A percentile compares a stretch with the other conserved stretches of the same genome.
phyloP scores from a whole-genome alignment of 305 asterid species.

The Salvia sclarea region DNA sequence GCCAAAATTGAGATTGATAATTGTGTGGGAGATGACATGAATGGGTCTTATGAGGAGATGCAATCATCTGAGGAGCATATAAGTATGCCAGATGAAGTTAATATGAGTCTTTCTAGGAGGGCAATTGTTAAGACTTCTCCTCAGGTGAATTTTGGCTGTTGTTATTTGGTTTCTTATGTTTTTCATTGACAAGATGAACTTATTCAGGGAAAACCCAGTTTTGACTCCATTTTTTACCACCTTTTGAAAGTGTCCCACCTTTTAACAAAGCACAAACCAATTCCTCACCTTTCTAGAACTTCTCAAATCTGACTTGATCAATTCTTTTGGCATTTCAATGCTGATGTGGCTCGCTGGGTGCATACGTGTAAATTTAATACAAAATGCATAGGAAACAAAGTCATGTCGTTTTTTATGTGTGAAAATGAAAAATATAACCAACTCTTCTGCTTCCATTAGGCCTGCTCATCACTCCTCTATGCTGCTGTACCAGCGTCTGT shows the following conservation, averaged over 20 bases:
- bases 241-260: not conserved
- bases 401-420: not conserved
- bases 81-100: constrained; percentile 42
- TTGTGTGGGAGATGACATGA: constrained; percentile 41
- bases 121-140: constrained; percentile 62
- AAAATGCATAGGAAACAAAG: not conserved
- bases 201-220: not conserved
- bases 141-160: constrained; percentile 52
- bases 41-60: constrained; percentile 47
- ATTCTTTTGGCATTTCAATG: not conserved
- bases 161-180: constrained; percentile 23
- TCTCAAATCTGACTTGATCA: not conserved
- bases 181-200: constrained; percentile 23
- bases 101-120: constrained; percentile 37
- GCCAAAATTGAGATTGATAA: constrained; percentile 59
- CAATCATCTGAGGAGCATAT: constrained; percentile 48
- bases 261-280: not conserved
- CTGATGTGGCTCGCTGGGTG: not conserved
- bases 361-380: not conserved
- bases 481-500: not conserved
- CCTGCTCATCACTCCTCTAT: not conserved
- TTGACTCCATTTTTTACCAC: not conserved
- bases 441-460: not conserved
- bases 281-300: not conserved
- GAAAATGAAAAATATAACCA: not conserved